Evolutionary conservation across 2,329 filamentous ascomycete species (phyloP), one percentile per base, ranked within the genome.

Genomic region (Penicillium decumbens): DNA sequence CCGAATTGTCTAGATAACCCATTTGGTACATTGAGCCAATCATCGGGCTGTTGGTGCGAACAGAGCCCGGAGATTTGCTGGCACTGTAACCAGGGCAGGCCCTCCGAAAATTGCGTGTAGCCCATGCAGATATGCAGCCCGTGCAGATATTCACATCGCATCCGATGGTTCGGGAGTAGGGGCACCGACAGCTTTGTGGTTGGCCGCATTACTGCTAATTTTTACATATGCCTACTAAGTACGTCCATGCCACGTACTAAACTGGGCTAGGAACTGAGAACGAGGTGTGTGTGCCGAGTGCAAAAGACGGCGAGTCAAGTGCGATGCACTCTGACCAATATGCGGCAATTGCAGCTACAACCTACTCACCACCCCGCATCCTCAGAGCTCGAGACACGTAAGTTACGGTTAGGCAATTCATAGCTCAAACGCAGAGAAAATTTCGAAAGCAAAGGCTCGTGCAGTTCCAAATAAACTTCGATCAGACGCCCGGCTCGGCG

Each of bases 281-380:
- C n/a, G n/a, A 33, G 43, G 4, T 45, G 43, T 25, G 23, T 45
- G 43, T 25, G 23, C 23, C 12, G 33, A 45, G 18, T 45, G 35
- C n/a, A 45, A 39, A 30, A 39, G 23, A 37, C 33, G 33, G 24
- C 35, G 27, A 45, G 43, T 45, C 43, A 45, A 45, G 20, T 45
- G 35, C n/a, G 35, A 45, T 45, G 43, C 39, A 37, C 33, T 30
- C 13, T 30, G 43, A 23, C 33, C 43, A 20, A 45, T 40, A 30
- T 45, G 43, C 33, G 43, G 43, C 24, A 23, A 24, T 39, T 45
- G 33, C n/a, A 45, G 43, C 43, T 7, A 9, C 39, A 20, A 28
- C 15, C 15, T 25, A 8, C 25, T 20, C 10, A 45, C 43, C n/a
- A 45, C 3, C 43, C 15, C 43, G 3, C 37, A 45, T 15, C 13